A percentile compares a stretch with the other conserved stretches of the same genome.
Evolutionary conservation across 2,329 filamentous ascomycete genomes (phyloP).

Genomic region (Anisogramma anomala): DNA sequence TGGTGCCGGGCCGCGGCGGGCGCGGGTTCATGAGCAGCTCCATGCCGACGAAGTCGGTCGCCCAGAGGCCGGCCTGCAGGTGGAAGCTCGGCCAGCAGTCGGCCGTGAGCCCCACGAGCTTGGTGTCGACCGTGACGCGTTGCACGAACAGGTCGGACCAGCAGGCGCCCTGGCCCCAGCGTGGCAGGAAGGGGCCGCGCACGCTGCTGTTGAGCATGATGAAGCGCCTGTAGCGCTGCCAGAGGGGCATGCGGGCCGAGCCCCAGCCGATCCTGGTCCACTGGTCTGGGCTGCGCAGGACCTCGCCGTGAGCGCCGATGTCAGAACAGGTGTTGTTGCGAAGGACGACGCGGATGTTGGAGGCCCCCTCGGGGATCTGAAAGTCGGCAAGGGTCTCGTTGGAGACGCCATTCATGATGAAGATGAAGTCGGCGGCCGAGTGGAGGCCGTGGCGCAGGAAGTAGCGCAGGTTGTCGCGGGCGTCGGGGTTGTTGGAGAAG

Average conservation of each 20-base stretch:
- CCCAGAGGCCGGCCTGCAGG: conserved; percentile 28
- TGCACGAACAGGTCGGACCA: conserved; percentile 26
- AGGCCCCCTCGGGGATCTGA: conserved; percentile 18
- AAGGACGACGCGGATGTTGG: conserved; percentile 24
- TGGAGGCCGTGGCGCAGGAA: conserved; percentile 28
- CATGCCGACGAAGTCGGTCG: conserved; percentile 29
- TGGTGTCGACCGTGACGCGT: conserved; percentile 18
- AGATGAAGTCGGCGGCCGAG: conserved; percentile 27
- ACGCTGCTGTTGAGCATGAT: conserved; percentile 26
- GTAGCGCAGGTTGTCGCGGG: conserved; percentile 25
- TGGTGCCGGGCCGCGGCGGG: conserved; percentile 12
- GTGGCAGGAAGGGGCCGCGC: conserved; percentile 27
- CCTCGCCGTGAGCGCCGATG: conserved; percentile 25
- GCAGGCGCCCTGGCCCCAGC: conserved; percentile 23
- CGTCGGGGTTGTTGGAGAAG: conserved; percentile 24
- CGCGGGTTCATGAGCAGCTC: conserved; percentile 24
- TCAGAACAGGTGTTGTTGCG: conserved; percentile 26
- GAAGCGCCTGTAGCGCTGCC: conserved; percentile 26
- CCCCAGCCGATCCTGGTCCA: conserved; percentile 5
- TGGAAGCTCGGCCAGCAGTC: conserved; percentile 26
- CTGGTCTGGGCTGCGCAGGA: conserved; percentile 18
- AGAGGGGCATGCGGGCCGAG: conserved; percentile 19
- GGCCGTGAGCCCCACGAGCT: conserved; percentile 28
- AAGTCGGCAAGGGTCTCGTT: conserved; percentile 15
- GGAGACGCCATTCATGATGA: conserved; percentile 27